Evolutionary conservation across 805 yeast genomes (phyloP).

Genomic region (Scheffersomyces stipitis): DNA sequence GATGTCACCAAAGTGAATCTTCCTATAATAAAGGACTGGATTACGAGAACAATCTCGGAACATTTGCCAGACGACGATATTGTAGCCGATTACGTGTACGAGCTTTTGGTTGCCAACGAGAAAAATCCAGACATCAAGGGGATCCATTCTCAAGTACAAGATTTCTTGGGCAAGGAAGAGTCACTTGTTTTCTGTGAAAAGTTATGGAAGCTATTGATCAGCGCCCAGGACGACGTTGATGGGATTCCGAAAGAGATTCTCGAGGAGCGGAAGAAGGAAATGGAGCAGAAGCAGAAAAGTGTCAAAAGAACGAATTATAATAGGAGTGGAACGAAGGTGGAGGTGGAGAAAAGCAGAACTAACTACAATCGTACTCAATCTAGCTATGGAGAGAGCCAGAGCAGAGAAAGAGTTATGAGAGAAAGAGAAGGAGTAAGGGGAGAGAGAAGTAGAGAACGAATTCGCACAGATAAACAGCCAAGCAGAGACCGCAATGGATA

Average conservation of each 20-base stretch:
- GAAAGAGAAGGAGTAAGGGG: no score
- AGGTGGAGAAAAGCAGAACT: constrained; percentile 13
- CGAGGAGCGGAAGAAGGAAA: constrained; percentile 17
- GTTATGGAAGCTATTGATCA: constrained; percentile 45
- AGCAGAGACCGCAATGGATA: no score
- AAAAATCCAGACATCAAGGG: constrained; percentile 36
- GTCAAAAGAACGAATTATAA: constrained; percentile 2
- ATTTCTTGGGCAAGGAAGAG: constrained; percentile 45
- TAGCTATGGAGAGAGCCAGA: constrained; percentile 1
- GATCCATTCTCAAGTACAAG: constrained; percentile 43
- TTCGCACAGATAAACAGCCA: no score
- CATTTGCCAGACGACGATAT: constrained; percentile 54
- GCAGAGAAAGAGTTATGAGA: neutral
- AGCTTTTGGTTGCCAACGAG: constrained; percentile 36
- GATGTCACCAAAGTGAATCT: constrained; percentile 40
- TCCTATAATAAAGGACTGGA: constrained; percentile 41
- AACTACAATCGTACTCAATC: constrained; percentile 27
- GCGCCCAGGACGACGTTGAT: constrained; percentile 44
- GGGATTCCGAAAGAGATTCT: constrained; percentile 45
- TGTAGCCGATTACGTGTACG: constrained; percentile 44
- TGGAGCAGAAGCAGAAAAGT: constrained; percentile 5
- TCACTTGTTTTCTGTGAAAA: constrained; percentile 38
- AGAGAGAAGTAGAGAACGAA: no score
- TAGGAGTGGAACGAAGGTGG: constrained; percentile 8
- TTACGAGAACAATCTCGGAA: constrained; percentile 28